Evolutionary conservation across 768 basidiomycete genomes (phyloP), one percentile per base, ranked within the genome.

Genomic region (Leccinellum albellum): DNA sequence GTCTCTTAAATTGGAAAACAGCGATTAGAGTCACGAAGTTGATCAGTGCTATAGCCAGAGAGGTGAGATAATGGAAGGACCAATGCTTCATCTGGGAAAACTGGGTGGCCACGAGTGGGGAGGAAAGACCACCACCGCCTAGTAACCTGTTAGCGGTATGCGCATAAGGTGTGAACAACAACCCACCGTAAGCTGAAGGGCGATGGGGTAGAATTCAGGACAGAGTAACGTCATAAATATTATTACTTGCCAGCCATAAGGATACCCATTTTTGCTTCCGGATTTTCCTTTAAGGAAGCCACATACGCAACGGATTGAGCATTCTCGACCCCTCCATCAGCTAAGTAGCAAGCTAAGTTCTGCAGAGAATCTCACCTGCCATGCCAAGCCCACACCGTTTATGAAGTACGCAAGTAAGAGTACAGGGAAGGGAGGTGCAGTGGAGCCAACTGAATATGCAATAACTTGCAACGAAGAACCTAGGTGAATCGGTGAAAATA

Each of bases 271-370:
- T 89, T 89, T 0, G 73, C 66, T 56, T 83, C 79, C 0, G 83
- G 67, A 46, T 83, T 79, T n/a, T 78, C 71, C 58, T 78, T 78
- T 7, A 88, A 70, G 45, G 74, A 78, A 3, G 85, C 87, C 13
- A 91, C 82, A 58, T 80, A 89, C 8, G 83, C 86, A 63, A 87
- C 87, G 1, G 87, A 80, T 71, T 88, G 87, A 0, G 88, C 87
- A 58, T 89, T 84, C 84, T 88, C 61, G 33, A 59, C 12, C 21
- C 50, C 23, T 50, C 23, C 31, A 31, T 21, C 29, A 17, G n/a
- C 15, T 15, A 15, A 26, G 12, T 12, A 24, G 6, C 23, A 15
- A 24, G 31, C 1, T 42, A 1, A 0, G 10, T 29, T 35, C 44
- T 21, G 14, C 21, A 17, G 56, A 42, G 46, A 31, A 21, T 49